Evolutionary conservation across 2,329 filamentous ascomycete species (phyloP).

Genomic region (Diaporthe australafricana): DNA sequence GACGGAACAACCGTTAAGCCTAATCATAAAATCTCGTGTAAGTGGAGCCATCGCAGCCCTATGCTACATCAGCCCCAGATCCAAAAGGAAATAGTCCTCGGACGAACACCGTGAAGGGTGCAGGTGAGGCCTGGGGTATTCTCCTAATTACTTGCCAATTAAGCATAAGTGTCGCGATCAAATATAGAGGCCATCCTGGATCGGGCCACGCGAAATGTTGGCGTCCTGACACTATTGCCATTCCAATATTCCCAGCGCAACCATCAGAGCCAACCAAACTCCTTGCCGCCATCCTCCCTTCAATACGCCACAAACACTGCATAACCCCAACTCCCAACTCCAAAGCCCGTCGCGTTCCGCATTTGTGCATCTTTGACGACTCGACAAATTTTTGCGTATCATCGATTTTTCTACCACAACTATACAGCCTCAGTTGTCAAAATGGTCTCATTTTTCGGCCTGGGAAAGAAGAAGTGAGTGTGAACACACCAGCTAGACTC

Average conservation of each 20-base stretch:
- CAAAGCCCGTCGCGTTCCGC: constrained; percentile 1
- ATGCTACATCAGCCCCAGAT: constrained; percentile 25
- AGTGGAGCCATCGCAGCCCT: constrained; percentile 23
- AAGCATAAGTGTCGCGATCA: constrained; percentile 27
- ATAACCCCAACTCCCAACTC: not conserved
- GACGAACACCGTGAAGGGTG: constrained; percentile 8
- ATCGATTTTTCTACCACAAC: not conserved
- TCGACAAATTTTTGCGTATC: not conserved
- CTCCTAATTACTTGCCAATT: constrained; percentile 8
- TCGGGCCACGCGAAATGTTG: constrained; percentile 14
- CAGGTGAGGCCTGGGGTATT: constrained; percentile 1
- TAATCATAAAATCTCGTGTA: constrained; percentile 27
- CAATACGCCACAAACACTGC: not conserved
- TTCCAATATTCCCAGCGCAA: not conserved
- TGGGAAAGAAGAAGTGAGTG: constrained; percentile 21
- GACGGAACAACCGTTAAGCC: constrained; percentile 7
- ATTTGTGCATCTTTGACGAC: not conserved
- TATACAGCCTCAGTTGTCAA: not conserved
- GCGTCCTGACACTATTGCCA: constrained; percentile 2
- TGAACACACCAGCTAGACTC: no score
- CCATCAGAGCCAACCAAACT: not conserved
- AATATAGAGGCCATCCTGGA: constrained; percentile 18
- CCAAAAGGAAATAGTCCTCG: constrained; percentile 15
- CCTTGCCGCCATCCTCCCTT: not conserved
- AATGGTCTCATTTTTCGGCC: constrained; percentile 10